These are phyloP conservation scores for Aspergillus sp. DNA, from an alignment of 2,329 filamentous ascomycete species.

Conservation along the genomic window DNA sequence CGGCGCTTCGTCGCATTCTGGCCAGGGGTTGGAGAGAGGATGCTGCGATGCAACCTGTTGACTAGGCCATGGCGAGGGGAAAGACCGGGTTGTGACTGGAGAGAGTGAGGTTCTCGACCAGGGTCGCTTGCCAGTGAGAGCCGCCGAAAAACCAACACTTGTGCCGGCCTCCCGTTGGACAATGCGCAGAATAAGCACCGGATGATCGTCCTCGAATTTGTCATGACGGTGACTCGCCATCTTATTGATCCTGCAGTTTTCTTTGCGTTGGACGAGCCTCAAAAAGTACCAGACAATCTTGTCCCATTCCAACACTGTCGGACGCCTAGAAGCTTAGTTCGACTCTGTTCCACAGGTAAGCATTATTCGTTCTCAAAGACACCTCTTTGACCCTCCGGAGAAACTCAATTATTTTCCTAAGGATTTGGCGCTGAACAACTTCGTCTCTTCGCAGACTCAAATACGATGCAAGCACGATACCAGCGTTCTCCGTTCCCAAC, in stretches of 20 bases:
- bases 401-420: neutral
- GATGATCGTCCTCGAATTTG: neutral
- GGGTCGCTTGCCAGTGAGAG: neutral
- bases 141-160: neutral
- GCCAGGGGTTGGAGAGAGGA: conserved; percentile 18
- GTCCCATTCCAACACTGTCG: neutral
- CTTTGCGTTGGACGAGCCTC: neutral
- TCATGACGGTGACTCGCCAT: neutral
- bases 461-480: neutral
- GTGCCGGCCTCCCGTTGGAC: neutral
- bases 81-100: neutral
- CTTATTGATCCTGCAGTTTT: neutral
- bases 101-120: neutral
- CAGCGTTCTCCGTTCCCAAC: neutral
- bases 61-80: neutral
- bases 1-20: conserved; percentile 32
- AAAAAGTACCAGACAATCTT: neutral
- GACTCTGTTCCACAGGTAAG: neutral
- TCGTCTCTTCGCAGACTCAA: neutral
- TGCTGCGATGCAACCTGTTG: conserved; percentile 8
- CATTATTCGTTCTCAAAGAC: neutral
- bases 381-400: neutral
- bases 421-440: neutral
- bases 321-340: neutral
- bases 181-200: neutral